Conservation (phyloP, 306 rosid species). For the Cucurbita pepo region DNA sequence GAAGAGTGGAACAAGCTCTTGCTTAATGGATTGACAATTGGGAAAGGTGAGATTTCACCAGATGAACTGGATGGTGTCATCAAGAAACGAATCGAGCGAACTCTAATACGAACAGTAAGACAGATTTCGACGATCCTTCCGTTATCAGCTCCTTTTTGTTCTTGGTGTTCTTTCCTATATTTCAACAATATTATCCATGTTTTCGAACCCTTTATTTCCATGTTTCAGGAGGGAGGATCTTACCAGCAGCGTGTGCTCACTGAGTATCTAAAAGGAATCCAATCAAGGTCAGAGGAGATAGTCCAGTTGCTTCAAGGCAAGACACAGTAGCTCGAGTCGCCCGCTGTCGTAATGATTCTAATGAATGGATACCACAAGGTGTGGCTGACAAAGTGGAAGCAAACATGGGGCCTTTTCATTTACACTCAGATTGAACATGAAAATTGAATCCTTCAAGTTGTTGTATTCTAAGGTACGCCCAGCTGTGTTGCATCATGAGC, state of each 20-base stretch:
- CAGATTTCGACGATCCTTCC: background rate
- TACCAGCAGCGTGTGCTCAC: slow-evolving; percentile 71
- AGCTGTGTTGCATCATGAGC: background rate
- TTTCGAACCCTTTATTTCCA: background rate
- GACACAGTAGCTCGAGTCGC: slow-evolving; percentile 7
- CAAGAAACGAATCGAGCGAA: slow-evolving; percentile 79
- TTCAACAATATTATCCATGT: background rate
- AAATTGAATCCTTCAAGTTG: background rate
- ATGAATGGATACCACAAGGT: background rate
- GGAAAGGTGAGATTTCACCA: slow-evolving; percentile 53
- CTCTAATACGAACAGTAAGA: slow-evolving; percentile 81
- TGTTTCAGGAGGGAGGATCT: slow-evolving; percentile 74
- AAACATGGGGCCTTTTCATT: background rate
- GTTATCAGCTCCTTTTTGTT: background rate
- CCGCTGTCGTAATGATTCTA: background rate
- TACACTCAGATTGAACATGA: background rate
- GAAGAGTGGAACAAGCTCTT: slow-evolving; percentile 72
- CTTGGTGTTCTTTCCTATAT: background rate
- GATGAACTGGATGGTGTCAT: slow-evolving; percentile 49
- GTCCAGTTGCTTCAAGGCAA: slow-evolving; percentile 52
- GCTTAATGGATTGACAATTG: slow-evolving; percentile 57
- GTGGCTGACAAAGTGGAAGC: background rate
- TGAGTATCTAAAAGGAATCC: slow-evolving; percentile 73
- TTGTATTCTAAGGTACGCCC: background rate
- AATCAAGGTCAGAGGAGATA: slow-evolving; percentile 55